Conservation (phyloP, 257 asterid genomes). For the Linaria vulgaris region DNA sequence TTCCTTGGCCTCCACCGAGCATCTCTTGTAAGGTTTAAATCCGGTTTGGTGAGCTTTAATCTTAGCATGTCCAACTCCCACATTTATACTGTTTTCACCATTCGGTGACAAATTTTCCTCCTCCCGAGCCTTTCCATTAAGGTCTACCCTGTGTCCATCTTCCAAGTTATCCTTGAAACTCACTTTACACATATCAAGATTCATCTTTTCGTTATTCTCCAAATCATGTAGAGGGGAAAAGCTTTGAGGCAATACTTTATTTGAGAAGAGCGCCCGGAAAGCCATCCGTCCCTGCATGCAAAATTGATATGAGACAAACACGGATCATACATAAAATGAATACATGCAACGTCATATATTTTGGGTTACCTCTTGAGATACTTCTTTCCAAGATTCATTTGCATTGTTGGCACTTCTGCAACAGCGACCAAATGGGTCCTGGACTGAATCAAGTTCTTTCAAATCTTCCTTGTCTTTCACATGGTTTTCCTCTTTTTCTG, state of each 20-base stretch:
- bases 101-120: conserved; percentile 27
- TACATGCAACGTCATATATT: conserved; percentile 3
- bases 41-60: conserved; percentile 63
- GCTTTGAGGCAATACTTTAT: conserved; percentile 87
- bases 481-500: conserved; percentile 50
- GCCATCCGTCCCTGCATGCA: conserved; percentile 82
- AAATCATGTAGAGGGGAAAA: conserved; percentile 64
- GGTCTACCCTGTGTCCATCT: conserved; percentile 38
- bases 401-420: conserved; percentile 50
- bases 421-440: conserved; percentile 65
- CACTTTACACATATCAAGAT: conserved; percentile 27
- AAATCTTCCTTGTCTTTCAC: conserved; percentile 44
- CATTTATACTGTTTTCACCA: conserved; percentile 39
- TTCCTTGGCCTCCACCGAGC: conserved; percentile 83
- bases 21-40: conserved; percentile 95
- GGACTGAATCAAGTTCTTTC: conserved; percentile 45
- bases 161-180: conserved; percentile 30
- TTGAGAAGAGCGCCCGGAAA: conserved; percentile 82
- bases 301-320: conserved; percentile 16
- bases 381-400: conserved; percentile 86
- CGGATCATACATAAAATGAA: conserved; percentile 5
- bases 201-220: conserved; percentile 38
- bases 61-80: conserved; percentile 52
- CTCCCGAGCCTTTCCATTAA: conserved; percentile 37
- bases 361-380: conserved; percentile 76